These are phyloP conservation scores for Cryptococcus depauperatus DNA, from an alignment of 1,284 basidiomycete species.

Conservation along the genomic window DNA sequence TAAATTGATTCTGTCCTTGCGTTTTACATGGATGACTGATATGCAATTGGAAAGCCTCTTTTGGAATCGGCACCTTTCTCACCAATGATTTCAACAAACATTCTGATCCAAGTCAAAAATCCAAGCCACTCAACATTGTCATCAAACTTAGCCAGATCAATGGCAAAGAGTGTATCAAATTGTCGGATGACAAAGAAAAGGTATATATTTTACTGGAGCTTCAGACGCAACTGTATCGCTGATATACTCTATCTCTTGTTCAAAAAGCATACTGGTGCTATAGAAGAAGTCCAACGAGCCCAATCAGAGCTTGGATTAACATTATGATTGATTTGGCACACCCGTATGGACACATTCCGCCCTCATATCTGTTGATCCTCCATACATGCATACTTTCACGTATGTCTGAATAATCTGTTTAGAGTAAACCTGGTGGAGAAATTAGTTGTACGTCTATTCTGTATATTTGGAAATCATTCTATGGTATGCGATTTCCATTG, in stretches of 20 bases:
- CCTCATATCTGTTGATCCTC: no score
- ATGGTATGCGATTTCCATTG: no score
- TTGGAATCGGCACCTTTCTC: constrained; percentile 83
- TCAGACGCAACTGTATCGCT: no score
- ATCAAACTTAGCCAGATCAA: constrained; percentile 77
- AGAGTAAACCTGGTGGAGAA: no score
- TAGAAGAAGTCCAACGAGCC: constrained; percentile 36
- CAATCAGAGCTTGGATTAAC: constrained; percentile 33
- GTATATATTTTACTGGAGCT: constrained; percentile 47
- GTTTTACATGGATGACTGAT: neutral
- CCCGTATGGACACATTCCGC: no score
- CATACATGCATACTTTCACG: no score
- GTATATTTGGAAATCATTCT: no score
- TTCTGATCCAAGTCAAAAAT: constrained; percentile 54
- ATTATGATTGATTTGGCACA: no score
- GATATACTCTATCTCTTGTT: neutral
- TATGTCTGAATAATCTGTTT: no score
- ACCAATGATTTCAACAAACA: constrained; percentile 76
- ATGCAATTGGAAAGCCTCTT: constrained; percentile 51
- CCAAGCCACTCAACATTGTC: constrained; percentile 82
- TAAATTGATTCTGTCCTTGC: constrained; percentile 44
- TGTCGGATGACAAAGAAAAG: constrained; percentile 83
- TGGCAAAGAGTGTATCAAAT: constrained; percentile 71
- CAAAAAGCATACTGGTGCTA: constrained; percentile 41
- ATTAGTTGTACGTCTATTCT: no score